Percentiles rank a stretch among this genome's conserved stretches.
These are phyloP conservation scores for Monosporascus sp. DNA, from an alignment of 2,329 filamentous ascomycete genomes.

Conservation along the genomic window DNA sequence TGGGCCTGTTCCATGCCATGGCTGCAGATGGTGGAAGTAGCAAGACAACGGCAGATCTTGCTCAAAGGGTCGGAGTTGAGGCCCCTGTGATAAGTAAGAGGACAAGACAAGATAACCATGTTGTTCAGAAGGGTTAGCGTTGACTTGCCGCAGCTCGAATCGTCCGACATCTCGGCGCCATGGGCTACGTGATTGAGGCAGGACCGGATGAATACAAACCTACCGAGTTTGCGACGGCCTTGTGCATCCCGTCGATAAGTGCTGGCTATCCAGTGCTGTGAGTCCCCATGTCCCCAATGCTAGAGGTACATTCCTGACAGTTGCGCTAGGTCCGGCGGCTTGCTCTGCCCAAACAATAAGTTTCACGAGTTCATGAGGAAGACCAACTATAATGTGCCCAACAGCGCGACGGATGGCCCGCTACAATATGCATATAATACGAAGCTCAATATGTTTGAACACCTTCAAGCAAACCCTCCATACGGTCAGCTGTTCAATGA, in stretches of 20 bases:
- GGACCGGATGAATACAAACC: conserved; percentile 26
- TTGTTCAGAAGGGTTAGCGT: too few relatives aligned
- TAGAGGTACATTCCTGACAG: not conserved
- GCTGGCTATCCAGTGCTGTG: conserved; percentile 24
- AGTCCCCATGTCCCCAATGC: not conserved
- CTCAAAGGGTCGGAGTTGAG: conserved; percentile 19
- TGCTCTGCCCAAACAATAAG: conserved; percentile 9
- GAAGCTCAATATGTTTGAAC: conserved; percentile 29
- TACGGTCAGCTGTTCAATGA: conserved; percentile 31
- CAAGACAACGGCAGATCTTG: conserved; percentile 28
- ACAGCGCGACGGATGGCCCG: conserved; percentile 21
- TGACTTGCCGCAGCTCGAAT: conserved; percentile 13
- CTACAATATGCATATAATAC: conserved; percentile 30
- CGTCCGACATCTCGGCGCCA: conserved; percentile 29
- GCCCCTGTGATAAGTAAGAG: conserved; percentile 10
- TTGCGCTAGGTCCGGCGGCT: conserved; percentile 5
- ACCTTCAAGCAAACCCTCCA: conserved; percentile 20
- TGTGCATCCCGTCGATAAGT: conserved; percentile 18
- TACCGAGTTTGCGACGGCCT: conserved; percentile 25
- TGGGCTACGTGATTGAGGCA: conserved; percentile 28
- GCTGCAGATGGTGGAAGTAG: conserved; percentile 24
- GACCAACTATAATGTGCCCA: conserved; percentile 25
- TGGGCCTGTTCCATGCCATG: conserved; percentile 32
- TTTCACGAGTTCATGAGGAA: conserved; percentile 27
- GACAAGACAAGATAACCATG: too few relatives aligned